Evolutionary conservation across 257 asterid genomes (phyloP).

Genomic region (Capsicum baccatum): DNA sequence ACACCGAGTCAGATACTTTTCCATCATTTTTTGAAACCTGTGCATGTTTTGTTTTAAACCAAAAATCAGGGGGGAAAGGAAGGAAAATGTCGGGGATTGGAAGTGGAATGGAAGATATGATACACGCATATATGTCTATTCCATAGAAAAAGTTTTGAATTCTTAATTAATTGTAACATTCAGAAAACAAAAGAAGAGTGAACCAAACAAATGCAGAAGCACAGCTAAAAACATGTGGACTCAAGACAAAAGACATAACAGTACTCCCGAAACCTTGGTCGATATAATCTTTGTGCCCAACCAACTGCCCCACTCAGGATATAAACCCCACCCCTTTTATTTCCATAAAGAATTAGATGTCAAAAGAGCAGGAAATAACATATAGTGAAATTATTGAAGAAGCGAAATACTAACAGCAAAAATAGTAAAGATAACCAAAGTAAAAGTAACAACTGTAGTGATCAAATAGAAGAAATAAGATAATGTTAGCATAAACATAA

Average conservation of each 20-base stretch:
- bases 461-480: neutral
- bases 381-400: neutral
- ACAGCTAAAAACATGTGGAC: neutral
- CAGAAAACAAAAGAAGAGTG: neutral
- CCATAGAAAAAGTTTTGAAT: no score
- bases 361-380: neutral
- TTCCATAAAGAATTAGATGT: neutral
- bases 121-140: no score
- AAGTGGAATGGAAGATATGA: no score
- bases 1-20: constrained; percentile 39
- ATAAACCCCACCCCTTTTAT: neutral
- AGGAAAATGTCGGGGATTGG: neutral
- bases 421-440: neutral
- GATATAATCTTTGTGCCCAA: neutral
- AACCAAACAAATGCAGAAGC: neutral
- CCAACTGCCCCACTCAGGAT: neutral
- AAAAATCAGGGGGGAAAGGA: neutral
- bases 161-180: no score
- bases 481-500: neutral
- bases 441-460: neutral
- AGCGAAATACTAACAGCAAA: neutral
- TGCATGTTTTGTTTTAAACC: neutral
- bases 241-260: neutral
- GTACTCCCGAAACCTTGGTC: neutral
- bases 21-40: constrained; percentile 57